Evolutionary conservation across 2,329 filamentous ascomycete species (phyloP), one percentile per base, ranked within the genome.

Genomic region (Calonectria leucothoes): DNA sequence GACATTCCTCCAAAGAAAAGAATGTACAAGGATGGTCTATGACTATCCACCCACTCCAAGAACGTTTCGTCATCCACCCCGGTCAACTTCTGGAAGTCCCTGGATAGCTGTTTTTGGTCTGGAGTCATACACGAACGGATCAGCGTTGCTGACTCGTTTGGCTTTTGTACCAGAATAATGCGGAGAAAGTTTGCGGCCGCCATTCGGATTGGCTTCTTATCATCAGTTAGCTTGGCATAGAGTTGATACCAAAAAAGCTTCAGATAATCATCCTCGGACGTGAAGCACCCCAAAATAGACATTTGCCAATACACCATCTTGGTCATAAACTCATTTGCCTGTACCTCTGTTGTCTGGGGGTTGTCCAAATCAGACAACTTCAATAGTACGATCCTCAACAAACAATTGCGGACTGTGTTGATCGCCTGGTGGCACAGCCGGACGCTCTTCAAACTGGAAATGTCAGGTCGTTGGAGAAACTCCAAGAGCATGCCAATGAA

Each of bases 291-390:
- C 20, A 99, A 87, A 20, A 99, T 92, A 23, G 98, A 94, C 25
- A 95, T 95, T 82, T 98, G 97, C 97, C 97, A 99, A 83, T 98
- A 98, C 0, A 95, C 92, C 79, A 99, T 91, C 81, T 95, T 96
- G 73, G 94, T 90, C 83, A 99, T 91, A 71, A 97, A 95, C 0
- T 89, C 87, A 31, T 93, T 89, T 0, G 92, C 91, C 61, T 95
- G 92, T 8, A 85, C 82, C 71, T 93, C 90, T 3, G 89, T 86
- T 2, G 87, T 88, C 67, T 91, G 77, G 1, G 89, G 84, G 39
- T 93, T 93, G 64, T 98, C 94, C 66, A 96, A 89, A 78, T 98
- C 95, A 0, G 96, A 98, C 6, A 99, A 88, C 73, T 93, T 91
- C 37, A 98, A 89, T 23, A 98, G 87, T 6, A 95, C 91, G 6